A percentile compares a stretch with the other conserved stretches of the same genome.
phyloP scores from a whole-genome alignment of 1,284 basidiomycete species.

The Trichosporon asahii region DNA sequence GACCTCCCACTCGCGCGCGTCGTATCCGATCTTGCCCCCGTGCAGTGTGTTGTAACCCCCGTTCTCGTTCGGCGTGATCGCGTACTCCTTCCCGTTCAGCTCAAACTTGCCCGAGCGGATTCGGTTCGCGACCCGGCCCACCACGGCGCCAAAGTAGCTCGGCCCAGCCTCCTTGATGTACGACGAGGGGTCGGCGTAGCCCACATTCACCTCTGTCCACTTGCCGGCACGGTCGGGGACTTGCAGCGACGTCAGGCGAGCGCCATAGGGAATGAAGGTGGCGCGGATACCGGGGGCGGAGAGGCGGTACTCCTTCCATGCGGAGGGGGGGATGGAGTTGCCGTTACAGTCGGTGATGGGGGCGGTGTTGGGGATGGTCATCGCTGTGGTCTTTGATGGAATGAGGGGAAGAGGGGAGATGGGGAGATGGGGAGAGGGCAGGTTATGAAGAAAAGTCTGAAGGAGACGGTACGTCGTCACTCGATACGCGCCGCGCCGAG shows the following conservation, averaged over 20 bases:
- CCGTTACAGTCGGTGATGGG: neutral
- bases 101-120: conserved; percentile 36
- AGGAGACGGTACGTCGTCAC: neutral
- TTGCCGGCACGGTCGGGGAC: conserved; percentile 30
- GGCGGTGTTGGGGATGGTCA: neutral
- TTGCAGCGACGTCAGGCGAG: conserved; percentile 34
- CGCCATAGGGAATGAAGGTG: conserved; percentile 37
- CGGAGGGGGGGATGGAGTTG: neutral
- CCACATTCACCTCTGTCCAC: conserved; percentile 36
- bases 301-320: conserved; percentile 29
- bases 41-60: conserved; percentile 32
- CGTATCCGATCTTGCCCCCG: conserved; percentile 27
- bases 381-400: no score
- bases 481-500: neutral
- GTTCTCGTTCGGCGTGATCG: conserved; percentile 32
- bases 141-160: conserved; percentile 35
- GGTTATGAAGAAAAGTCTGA: no score
- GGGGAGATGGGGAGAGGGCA: neutral
- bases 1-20: conserved; percentile 29
- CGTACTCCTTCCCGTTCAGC: no score
- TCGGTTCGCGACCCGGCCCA: conserved; percentile 43
- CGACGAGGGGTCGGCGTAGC: conserved; percentile 23
- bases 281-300: conserved; percentile 36
- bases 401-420: neutral
- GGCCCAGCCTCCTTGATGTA: conserved; percentile 28